Evolutionary conservation across 768 basidiomycete species (phyloP).

Genomic region (Russula brevipes): DNA sequence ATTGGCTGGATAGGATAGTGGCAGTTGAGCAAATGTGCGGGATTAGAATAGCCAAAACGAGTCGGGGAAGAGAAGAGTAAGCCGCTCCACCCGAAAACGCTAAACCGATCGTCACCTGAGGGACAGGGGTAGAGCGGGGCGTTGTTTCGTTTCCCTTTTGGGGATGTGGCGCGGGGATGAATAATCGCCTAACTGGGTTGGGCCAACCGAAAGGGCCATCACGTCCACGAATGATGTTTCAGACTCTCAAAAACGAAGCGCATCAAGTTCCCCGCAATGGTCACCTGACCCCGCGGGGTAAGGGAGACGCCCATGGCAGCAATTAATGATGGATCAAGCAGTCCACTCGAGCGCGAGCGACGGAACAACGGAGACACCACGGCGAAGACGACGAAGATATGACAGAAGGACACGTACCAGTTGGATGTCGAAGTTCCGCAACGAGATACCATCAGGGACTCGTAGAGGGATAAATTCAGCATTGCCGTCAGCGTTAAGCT

Average conservation of each 20-base stretch:
- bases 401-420: slow-evolving; percentile 49
- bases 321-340: not conserved
- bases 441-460: slow-evolving; percentile 76
- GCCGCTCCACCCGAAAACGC: slow-evolving; percentile 9
- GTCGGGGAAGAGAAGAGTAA: slow-evolving; percentile 25
- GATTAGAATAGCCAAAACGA: slow-evolving; percentile 30
- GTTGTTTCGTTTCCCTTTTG: not conserved
- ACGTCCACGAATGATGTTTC: not conserved
- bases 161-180: slow-evolving; percentile 3
- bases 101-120: slow-evolving; percentile 16
- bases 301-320: slow-evolving; percentile 3
- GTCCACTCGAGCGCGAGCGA: not conserved
- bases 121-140: slow-evolving; percentile 16
- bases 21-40: slow-evolving; percentile 2
- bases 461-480: slow-evolving; percentile 66
- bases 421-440: slow-evolving; percentile 88
- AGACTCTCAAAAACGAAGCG: not conserved
- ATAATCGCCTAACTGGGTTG: not conserved
- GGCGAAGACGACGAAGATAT: not conserved
- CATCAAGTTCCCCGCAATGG: slow-evolving; percentile 4
- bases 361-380: not conserved
- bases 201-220: too few species aligned
- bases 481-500: slow-evolving; percentile 34
- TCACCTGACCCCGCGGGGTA: slow-evolving; percentile 16
- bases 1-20: slow-evolving; percentile 58